Percentiles rank a stretch among this genome's conserved stretches.
Evolutionary conservation across 176 grass and related monocot genomes (phyloP).

Genomic region (Canna indica): DNA sequence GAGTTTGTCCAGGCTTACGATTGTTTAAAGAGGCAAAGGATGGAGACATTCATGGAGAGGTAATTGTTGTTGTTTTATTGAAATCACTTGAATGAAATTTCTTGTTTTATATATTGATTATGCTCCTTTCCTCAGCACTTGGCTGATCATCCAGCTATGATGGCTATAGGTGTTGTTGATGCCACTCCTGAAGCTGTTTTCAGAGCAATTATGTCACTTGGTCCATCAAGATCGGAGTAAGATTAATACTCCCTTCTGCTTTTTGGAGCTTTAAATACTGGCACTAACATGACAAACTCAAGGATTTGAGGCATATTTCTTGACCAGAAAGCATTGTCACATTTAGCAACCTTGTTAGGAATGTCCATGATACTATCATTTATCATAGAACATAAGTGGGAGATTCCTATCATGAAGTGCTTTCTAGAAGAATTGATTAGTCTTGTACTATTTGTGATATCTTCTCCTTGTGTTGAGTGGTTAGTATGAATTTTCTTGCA

Average conservation of each 20-base stretch:
- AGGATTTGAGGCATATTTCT: background rate
- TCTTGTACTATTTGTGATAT: background rate
- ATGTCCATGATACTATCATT: background rate
- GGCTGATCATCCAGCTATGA: constrained; percentile 23
- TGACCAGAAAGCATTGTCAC: background rate
- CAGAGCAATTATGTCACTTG: constrained; percentile 20
- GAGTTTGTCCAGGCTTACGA: constrained; percentile 1
- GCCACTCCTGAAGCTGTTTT: constrained; percentile 19
- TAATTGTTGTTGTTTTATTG: background rate
- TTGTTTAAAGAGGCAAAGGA: constrained; percentile 10
- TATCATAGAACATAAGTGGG: background rate
- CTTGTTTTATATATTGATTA: background rate
- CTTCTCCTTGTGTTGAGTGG: background rate
- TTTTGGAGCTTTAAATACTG: background rate
- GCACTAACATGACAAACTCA: background rate
- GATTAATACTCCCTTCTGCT: constrained; percentile 10
- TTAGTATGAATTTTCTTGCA: constrained; percentile 27
- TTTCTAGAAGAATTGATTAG: background rate
- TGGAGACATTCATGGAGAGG: background rate
- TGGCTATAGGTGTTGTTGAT: constrained; percentile 26
- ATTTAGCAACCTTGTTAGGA: background rate
- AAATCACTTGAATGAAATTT: background rate
- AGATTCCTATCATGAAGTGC: background rate
- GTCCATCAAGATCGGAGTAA: constrained; percentile 30
- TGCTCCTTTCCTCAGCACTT: constrained; percentile 5